Conservation (phyloP, 1,284 basidiomycete genomes). For the Papiliotrema fonsecae region DNA sequence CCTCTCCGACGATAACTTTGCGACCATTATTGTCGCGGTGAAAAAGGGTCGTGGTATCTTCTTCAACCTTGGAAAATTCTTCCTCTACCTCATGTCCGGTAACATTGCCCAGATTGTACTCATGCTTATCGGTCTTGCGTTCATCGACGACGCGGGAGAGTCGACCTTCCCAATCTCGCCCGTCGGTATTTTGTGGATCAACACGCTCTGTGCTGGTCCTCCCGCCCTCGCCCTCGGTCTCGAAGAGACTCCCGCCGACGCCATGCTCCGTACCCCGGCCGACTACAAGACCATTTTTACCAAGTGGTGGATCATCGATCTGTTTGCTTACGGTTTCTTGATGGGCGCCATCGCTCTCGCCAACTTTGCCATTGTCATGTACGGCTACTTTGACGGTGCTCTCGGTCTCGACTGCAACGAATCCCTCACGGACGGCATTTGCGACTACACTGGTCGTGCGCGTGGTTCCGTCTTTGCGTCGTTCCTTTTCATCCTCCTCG, state of each 20-base stretch:
- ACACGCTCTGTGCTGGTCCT: slow-evolving; percentile 53
- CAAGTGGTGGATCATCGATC: slow-evolving; percentile 54
- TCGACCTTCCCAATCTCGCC: slow-evolving; percentile 66
- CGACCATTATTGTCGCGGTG: slow-evolving; percentile 63
- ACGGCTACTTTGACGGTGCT: slow-evolving; percentile 51
- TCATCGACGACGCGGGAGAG: slow-evolving; percentile 55
- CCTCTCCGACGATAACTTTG: slow-evolving; percentile 67
- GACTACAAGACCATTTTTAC: slow-evolving; percentile 55
- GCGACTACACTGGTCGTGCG: slow-evolving; percentile 53
- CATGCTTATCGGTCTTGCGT: slow-evolving; percentile 61
- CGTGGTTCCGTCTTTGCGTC: slow-evolving; percentile 56
- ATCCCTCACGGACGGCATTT: slow-evolving; percentile 16
- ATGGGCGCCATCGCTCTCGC: slow-evolving; percentile 58
- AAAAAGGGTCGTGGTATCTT: slow-evolving; percentile 59
- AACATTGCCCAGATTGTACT: slow-evolving; percentile 62
- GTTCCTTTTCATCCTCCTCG: slow-evolving; percentile 53
- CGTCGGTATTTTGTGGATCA: slow-evolving; percentile 61
- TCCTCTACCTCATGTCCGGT: slow-evolving; percentile 54
- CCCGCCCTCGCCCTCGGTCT: slow-evolving; percentile 61
- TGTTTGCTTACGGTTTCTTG: slow-evolving; percentile 59
- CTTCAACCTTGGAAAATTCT: slow-evolving; percentile 49
- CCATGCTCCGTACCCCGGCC: slow-evolving; percentile 58
- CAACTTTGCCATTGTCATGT: slow-evolving; percentile 57
- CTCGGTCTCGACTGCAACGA: slow-evolving; percentile 56
- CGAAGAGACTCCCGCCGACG: slow-evolving; percentile 55